A percentile compares a stretch with the other conserved stretches of the same genome.
phyloP scores from a whole-genome alignment of 192 early-diverging fungal species.

The Gryganskiella cystojenkinii region DNA sequence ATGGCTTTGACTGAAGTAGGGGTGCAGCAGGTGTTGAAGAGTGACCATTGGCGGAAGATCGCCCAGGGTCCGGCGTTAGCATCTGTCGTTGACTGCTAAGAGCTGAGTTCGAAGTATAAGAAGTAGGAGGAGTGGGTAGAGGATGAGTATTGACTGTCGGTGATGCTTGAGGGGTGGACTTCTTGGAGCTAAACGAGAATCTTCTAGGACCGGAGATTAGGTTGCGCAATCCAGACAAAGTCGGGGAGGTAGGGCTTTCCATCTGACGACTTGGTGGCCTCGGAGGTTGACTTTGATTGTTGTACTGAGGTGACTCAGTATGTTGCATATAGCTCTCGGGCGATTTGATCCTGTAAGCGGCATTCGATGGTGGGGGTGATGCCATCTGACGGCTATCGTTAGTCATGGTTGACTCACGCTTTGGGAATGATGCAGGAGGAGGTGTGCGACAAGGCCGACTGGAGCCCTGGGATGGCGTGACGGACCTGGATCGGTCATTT shows the following conservation, averaged over 20 bases:
- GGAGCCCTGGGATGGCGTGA: conserved; percentile 33
- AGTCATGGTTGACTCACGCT: conserved; percentile 16
- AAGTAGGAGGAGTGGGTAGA: conserved; percentile 37
- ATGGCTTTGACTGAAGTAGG: conserved; percentile 20
- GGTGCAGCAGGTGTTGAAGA: conserved; percentile 9
- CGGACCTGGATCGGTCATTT: conserved; percentile 35
- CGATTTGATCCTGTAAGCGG: conserved; percentile 14
- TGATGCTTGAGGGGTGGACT: neutral
- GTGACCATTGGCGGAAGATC: no score
- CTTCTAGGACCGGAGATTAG: conserved; percentile 22
- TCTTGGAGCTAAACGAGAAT: conserved; percentile 36
- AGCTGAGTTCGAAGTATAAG: conserved; percentile 12
- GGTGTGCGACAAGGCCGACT: conserved; percentile 26
- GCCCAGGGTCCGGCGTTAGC: conserved; percentile 22
- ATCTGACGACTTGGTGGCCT: conserved; percentile 37
- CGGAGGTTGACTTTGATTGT: neutral
- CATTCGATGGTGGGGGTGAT: neutral
- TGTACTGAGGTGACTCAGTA: neutral
- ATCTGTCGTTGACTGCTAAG: conserved; percentile 1
- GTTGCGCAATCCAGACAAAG: conserved; percentile 29
- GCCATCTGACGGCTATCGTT: conserved; percentile 19
- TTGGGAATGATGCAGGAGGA: conserved; percentile 12
- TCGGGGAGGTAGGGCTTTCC: conserved; percentile 27
- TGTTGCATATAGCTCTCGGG: conserved; percentile 8
- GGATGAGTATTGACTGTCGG: conserved; percentile 1